A percentile compares a stretch with the other conserved stretches of the same genome.
Conservation (phyloP, 129 eudicot species). For the Smallanthus sonchifolius region DNA sequence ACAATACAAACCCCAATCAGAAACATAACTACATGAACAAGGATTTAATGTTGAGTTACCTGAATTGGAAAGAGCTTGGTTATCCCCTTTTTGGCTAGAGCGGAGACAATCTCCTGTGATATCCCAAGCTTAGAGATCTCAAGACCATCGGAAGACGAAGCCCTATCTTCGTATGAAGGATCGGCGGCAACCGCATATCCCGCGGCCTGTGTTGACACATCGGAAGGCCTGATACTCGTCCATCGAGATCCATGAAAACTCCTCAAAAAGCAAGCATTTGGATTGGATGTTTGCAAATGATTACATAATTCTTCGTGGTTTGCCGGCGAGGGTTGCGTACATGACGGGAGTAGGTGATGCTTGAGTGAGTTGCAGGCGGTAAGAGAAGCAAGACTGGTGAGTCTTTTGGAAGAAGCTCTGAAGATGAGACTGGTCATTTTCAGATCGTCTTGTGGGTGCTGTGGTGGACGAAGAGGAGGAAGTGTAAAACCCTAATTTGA, state of each 20-base stretch:
- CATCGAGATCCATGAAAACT: conserved; percentile 23
- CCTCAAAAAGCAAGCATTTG: conserved; percentile 2
- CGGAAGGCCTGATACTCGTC: conserved; percentile 35
- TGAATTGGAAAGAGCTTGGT: conserved; percentile 87
- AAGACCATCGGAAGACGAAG: conserved; percentile 42
- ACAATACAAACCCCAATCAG: neutral
- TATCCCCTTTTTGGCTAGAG: conserved; percentile 61
- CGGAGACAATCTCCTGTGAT: conserved; percentile 50
- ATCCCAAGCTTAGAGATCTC: conserved; percentile 79
- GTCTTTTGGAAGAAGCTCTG: conserved; percentile 23
- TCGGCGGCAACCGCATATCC: conserved; percentile 55
- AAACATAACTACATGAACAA: neutral
- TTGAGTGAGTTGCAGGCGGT: conserved; percentile 14
- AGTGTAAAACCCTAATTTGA: conserved; percentile 13
- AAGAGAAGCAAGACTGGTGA: conserved; percentile 13
- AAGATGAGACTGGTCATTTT: conserved; percentile 24
- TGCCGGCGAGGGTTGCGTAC: conserved; percentile 16
- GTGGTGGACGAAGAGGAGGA: neutral
- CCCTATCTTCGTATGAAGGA: conserved; percentile 33
- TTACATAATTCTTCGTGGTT: neutral
- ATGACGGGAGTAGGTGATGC: conserved; percentile 14
- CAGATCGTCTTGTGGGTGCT: neutral
- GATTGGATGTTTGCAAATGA: neutral
- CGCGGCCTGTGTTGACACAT: conserved; percentile 33
- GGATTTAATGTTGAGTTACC: conserved; percentile 28